A percentile compares a stretch with the other conserved stretches of the same genome.
phyloP scores from a whole-genome alignment of 768 basidiomycete genomes.

The Strobilomyces echinocephalus region DNA sequence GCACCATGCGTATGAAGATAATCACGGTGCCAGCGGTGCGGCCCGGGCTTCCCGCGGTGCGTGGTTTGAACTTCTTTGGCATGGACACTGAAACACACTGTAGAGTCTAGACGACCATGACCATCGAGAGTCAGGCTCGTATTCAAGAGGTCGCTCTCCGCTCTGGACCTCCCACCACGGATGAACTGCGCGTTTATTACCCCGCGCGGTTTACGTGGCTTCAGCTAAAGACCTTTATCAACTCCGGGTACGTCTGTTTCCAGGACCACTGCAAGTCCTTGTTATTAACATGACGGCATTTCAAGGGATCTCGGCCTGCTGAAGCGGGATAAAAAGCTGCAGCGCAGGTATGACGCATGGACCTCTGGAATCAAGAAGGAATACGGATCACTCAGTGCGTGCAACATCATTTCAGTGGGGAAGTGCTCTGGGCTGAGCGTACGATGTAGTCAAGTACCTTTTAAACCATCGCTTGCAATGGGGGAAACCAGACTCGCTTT shows the following conservation, averaged over 20 bases:
- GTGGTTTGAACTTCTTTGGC: not conserved
- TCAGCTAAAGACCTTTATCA: slow-evolving; percentile 72
- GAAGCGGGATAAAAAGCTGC: slow-evolving; percentile 67
- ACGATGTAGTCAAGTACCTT: slow-evolving; percentile 62
- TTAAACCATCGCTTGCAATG: slow-evolving; percentile 65
- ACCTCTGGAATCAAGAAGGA: slow-evolving; percentile 45
- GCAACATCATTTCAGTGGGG: not conserved
- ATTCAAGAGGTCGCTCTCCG: slow-evolving; percentile 35
- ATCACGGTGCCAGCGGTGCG: not conserved
- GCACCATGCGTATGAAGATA: not conserved
- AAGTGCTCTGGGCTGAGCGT: not conserved
- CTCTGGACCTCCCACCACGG: slow-evolving; percentile 62
- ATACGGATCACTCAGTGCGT: slow-evolving; percentile 65
- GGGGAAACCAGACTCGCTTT: slow-evolving; percentile 64
- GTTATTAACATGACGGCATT: not conserved
- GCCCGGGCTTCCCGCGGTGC: not conserved
- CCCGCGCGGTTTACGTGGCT: slow-evolving; percentile 73
- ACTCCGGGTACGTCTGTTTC: slow-evolving; percentile 55
- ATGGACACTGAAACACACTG: not conserved
- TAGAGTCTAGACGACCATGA: slow-evolving; percentile 9
- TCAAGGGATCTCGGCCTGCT: slow-evolving; percentile 75
- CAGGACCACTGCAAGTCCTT: not conserved
- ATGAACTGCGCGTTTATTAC: slow-evolving; percentile 64
- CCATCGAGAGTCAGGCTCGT: slow-evolving; percentile 11
- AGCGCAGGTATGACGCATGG: slow-evolving; percentile 65